Conservation (phyloP, 495 filamentous ascomycete genomes). For the Lineolata rhizophorae region DNA sequence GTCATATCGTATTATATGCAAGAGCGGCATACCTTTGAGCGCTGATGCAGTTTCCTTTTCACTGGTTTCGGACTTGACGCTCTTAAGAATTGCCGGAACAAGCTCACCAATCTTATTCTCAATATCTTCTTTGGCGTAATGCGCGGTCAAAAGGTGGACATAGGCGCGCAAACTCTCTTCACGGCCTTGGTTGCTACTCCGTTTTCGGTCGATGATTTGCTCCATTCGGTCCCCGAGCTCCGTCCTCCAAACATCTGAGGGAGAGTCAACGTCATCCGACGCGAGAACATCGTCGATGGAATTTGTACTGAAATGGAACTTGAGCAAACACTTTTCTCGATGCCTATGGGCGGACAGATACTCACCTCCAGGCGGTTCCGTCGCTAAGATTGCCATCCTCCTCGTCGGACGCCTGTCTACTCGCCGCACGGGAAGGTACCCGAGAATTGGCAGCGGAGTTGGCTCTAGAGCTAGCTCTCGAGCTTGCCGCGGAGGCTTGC, state of each 20-base stretch:
- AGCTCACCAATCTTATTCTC: conserved; percentile 36
- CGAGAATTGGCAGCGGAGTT: conserved; percentile 41
- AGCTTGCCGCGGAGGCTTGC: conserved; percentile 40
- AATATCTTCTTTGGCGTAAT: conserved; percentile 49
- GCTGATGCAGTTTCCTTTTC: conserved; percentile 53
- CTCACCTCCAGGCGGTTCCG: conserved; percentile 51
- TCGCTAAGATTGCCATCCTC: conserved; percentile 51
- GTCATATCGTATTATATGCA: not conserved
- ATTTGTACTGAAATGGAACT: conserved; percentile 11
- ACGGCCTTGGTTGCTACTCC: conserved; percentile 56
- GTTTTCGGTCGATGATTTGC: conserved; percentile 72
- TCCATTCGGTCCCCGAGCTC: conserved; percentile 50
- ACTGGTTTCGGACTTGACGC: conserved; percentile 46
- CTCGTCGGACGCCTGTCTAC: conserved; percentile 49
- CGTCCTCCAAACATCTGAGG: conserved; percentile 36
- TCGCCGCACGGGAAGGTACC: conserved; percentile 24
- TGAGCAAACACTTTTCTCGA: not conserved
- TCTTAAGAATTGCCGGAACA: conserved; percentile 48
- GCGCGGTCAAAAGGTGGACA: conserved; percentile 47
- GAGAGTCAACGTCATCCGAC: conserved; percentile 26
- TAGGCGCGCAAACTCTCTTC: conserved; percentile 52
- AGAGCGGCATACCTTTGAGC: conserved; percentile 24
- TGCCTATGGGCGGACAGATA: not conserved
- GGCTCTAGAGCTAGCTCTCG: conserved; percentile 36
- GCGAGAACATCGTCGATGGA: conserved; percentile 36